Evolutionary conservation across 768 basidiomycete genomes (phyloP).

Genomic region (Lactarius evosmus): DNA sequence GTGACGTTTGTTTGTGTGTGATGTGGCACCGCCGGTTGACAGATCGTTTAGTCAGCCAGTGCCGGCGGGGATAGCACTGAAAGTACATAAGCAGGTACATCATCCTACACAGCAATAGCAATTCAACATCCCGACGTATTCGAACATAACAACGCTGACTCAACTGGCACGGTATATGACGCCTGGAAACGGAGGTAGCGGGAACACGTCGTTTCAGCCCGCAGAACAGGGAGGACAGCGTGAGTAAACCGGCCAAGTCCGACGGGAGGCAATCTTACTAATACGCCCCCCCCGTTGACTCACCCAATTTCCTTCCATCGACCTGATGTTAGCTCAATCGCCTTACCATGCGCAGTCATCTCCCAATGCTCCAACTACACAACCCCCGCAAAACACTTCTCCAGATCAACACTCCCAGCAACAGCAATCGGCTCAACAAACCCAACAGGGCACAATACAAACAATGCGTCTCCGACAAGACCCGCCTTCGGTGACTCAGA

Average conservation of each 20-base stretch:
- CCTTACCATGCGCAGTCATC: slow-evolving; percentile 32
- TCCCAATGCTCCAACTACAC: slow-evolving; percentile 21
- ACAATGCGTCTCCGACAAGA: slow-evolving; percentile 67
- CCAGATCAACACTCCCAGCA: slow-evolving; percentile 27
- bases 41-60: neutral
- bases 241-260: slow-evolving; percentile 29
- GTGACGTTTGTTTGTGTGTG: neutral
- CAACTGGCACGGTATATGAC: neutral
- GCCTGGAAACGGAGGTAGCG: neutral
- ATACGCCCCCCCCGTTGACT: slow-evolving; percentile 31
- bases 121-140: slow-evolving; percentile 17
- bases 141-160: neutral
- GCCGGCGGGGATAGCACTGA: slow-evolving; percentile 4
- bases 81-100: slow-evolving; percentile 21
- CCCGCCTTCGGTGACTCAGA: slow-evolving; percentile 37
- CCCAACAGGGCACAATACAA: slow-evolving; percentile 30
- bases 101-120: neutral
- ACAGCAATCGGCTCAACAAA: slow-evolving; percentile 24
- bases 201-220: slow-evolving; percentile 1
- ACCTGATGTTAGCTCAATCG: slow-evolving; percentile 35
- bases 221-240: slow-evolving; percentile 15
- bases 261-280: slow-evolving; percentile 34
- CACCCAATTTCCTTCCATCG: slow-evolving; percentile 31
- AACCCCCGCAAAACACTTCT: slow-evolving; percentile 16
- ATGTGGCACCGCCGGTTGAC: neutral